phyloP scores from a whole-genome alignment of 306 rosid genomes.

The Coriaria nepalensis region DNA sequence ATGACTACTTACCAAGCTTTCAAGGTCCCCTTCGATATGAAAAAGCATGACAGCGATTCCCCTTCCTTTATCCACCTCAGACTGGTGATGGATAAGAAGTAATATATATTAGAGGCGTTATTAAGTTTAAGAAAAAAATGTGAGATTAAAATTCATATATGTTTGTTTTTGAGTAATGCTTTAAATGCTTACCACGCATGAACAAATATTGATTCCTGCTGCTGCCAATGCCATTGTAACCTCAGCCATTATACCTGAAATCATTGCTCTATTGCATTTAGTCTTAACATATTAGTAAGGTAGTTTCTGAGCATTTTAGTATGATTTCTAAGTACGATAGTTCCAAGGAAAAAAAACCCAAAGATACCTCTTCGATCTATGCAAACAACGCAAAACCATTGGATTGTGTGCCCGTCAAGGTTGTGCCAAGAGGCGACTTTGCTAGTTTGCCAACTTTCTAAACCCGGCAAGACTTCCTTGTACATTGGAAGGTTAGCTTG shows the following conservation, averaged over 20 bases:
- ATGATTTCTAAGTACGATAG: too few species aligned
- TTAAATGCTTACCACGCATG: slow-evolving; percentile 86
- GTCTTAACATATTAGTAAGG: background rate
- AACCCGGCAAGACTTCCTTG: slow-evolving; percentile 82
- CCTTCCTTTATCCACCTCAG: slow-evolving; percentile 91
- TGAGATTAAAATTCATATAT: too few species aligned
- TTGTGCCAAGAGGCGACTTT: slow-evolving; percentile 88
- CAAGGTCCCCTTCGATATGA: slow-evolving; percentile 66
- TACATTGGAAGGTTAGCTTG: slow-evolving; percentile 58
- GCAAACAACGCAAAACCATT: slow-evolving; percentile 71
- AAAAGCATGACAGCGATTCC: slow-evolving; percentile 86
- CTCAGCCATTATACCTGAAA: slow-evolving; percentile 93
- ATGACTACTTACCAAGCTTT: slow-evolving; percentile 51
- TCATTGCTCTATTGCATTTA: slow-evolving; percentile 6
- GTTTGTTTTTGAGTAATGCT: background rate
- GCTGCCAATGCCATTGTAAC: slow-evolving; percentile 72
- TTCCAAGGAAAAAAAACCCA: background rate
- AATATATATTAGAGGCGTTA: background rate
- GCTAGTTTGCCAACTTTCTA: slow-evolving; percentile 77
- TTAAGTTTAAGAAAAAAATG: too few species aligned
- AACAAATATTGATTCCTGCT: slow-evolving; percentile 65
- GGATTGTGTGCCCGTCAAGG: slow-evolving; percentile 75
- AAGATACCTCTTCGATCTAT: slow-evolving; percentile 76
- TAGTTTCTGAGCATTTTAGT: too few species aligned
- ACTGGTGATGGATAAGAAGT: slow-evolving; percentile 46